Conservation (phyloP, 1,139 yeast species). For the Yamadazyma taylorii region DNA sequence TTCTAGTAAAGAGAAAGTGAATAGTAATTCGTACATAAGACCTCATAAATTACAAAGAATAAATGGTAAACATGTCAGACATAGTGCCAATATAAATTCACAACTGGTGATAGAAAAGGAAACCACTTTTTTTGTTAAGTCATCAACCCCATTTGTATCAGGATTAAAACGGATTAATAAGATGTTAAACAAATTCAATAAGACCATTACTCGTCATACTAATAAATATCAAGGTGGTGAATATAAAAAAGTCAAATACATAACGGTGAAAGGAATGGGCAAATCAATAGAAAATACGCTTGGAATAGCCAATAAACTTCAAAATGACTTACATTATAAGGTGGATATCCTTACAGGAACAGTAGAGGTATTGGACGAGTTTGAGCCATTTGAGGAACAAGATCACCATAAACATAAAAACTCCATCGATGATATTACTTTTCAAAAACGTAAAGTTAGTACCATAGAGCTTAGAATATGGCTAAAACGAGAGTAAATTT, state of each 20-base stretch:
- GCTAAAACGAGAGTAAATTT: constrained; percentile 26
- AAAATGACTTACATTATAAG: constrained; percentile 41
- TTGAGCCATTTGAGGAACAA: constrained; percentile 24
- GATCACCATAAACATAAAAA: not conserved
- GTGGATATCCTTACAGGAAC: constrained; percentile 60
- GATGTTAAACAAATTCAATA: constrained; percentile 40
- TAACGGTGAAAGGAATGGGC: constrained; percentile 70
- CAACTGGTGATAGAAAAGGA: constrained; percentile 37
- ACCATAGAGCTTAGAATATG: constrained; percentile 57
- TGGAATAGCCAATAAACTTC: constrained; percentile 47
- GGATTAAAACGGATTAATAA: constrained; percentile 59
- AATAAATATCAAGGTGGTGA: constrained; percentile 40
- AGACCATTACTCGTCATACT: constrained; percentile 22
- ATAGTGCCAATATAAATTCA: constrained; percentile 39
- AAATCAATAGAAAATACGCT: constrained; percentile 57
- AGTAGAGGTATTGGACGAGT: constrained; percentile 65
- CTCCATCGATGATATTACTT: constrained; percentile 36
- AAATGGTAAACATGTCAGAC: constrained; percentile 43
- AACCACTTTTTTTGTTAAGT: constrained; percentile 54
- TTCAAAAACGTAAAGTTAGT: constrained; percentile 55
- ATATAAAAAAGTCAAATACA: constrained; percentile 39
- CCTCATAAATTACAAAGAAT: constrained; percentile 5
- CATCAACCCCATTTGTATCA: constrained; percentile 60
- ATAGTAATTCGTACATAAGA: not conserved
- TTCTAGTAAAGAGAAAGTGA: not conserved